Conservation (phyloP, 169 alveolate genomes). For the Plasmodium billcollinsi region DNA sequence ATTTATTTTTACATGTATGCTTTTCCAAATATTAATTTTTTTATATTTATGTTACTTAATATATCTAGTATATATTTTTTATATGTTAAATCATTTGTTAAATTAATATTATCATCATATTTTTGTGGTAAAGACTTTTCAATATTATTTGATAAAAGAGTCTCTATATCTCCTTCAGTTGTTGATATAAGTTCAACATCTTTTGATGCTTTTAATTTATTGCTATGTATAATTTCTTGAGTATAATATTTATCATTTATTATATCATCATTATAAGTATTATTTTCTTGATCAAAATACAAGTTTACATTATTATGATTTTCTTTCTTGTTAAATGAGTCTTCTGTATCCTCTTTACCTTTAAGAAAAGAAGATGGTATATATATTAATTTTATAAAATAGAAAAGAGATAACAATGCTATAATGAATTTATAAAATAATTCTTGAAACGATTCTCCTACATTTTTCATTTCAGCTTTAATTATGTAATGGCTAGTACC, state of each 20-base stretch:
- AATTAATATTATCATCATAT: background rate
- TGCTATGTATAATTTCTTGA: background rate
- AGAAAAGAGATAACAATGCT: conserved; percentile 49
- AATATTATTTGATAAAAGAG: background rate
- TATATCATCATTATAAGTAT: background rate
- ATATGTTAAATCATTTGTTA: background rate
- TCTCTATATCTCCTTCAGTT: background rate
- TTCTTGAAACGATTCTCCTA: conserved; percentile 39
- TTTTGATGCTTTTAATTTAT: background rate
- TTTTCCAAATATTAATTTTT: conserved; percentile 32
- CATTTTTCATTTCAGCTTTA: too few species aligned
- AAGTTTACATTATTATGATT: too few species aligned
- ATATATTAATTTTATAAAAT: conserved; percentile 52
- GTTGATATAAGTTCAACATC: background rate
- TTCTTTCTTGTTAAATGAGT: background rate
- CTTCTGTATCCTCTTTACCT: conserved; percentile 9
- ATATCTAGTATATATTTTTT: conserved; percentile 56
- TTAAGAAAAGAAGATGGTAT: conserved; percentile 52
- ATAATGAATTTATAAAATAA: conserved; percentile 47
- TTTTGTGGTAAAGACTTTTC: background rate
- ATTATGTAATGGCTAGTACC: background rate
- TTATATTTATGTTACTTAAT: conserved; percentile 30
- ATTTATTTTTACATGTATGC: background rate
- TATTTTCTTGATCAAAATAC: background rate
- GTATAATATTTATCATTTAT: background rate